Evolutionary conservation across 768 basidiomycete genomes (phyloP), one percentile per base, ranked within the genome.

Genomic region (Suillus alpinus): DNA sequence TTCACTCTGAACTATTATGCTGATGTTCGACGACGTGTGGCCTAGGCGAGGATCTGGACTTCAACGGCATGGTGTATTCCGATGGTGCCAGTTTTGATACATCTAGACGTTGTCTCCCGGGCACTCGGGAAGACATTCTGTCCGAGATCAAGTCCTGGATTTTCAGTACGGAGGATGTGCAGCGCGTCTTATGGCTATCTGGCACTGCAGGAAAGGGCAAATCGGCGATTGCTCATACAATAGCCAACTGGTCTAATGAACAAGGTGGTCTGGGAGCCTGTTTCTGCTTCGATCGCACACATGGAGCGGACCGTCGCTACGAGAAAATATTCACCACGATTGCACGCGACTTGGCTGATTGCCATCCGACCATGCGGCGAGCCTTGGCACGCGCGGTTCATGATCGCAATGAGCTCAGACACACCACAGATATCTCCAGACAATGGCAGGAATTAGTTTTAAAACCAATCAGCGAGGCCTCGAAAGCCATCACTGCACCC

Each of bases 201-300:
- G 67, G 67, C 1, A 44, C 23, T 7, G 43, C 60, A n/a, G 59
- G 64, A 12, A 65, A 57, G 5, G 67, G 67, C 7, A 67, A 68
- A 43, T 65, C 67, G 9, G 40, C 64, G 14, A 59, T 68, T 34
- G 64, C 67, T n/a, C 57, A 67, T 49, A 61, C 64, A 6, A 60
- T 63, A 23, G 64, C 68, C 26, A 12, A 59, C 16, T 50, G 46
- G 43, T 62, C 61, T 32, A 23, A 62, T 6, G 43, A 63, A 7
- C 20, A 51, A 4, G 53, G 57, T 12, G 46, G 61, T 20, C 57
- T 70, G 20, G 10, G 23, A 26, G 46, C 23, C 6, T 47, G 20
- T 3, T 47, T 47, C 13, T 47, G 46, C 6, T 68, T 66, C 20
- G 59, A 66, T 12, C 34, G 57, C 4, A 49, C 65, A 29, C 63